These are phyloP conservation scores for Vicia faba DNA, from an alignment of 306 rosid genomes.

Conservation along the genomic window DNA sequence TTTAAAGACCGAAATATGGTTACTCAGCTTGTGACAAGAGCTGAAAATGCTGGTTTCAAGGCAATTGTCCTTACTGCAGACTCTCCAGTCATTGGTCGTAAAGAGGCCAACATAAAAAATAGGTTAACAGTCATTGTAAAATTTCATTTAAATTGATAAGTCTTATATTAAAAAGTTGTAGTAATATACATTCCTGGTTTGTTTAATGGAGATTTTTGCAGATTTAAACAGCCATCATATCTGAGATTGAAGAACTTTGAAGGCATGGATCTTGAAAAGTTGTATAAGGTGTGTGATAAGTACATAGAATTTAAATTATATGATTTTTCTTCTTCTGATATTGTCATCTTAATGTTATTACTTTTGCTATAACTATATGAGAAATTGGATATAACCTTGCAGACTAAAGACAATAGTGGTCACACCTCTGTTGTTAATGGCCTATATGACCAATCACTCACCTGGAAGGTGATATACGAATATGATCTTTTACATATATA, in stretches of 20 bases:
- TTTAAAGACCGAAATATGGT: conserved; percentile 73
- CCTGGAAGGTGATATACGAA: conserved; percentile 70
- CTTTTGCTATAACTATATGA: neutral
- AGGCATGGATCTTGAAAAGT: conserved; percentile 67
- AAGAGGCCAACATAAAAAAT: conserved; percentile 94
- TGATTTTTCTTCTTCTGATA: neutral
- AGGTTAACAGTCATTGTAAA: conserved; percentile 47
- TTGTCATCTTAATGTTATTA: conserved; percentile 7
- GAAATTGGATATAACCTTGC: conserved; percentile 32
- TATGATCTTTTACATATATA: neutral
- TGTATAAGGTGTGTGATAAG: conserved; percentile 51
- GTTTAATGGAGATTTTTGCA: conserved; percentile 42
- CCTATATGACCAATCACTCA: conserved; percentile 72
- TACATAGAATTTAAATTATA: conserved; percentile 22
- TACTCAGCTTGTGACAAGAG: conserved; percentile 85
- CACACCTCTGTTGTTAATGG: conserved; percentile 63
- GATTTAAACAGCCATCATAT: conserved; percentile 67
- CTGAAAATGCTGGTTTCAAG: conserved; percentile 95
- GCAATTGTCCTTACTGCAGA: conserved; percentile 97
- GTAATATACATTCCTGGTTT: neutral
- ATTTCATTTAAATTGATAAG: neutral
- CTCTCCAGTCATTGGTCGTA: conserved; percentile 88
- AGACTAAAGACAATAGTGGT: conserved; percentile 71
- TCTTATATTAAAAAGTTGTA: neutral
- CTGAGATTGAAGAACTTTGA: conserved; percentile 83